phyloP scores from a whole-genome alignment of 2,329 filamentous ascomycete species.

The Aspergillus sp. region DNA sequence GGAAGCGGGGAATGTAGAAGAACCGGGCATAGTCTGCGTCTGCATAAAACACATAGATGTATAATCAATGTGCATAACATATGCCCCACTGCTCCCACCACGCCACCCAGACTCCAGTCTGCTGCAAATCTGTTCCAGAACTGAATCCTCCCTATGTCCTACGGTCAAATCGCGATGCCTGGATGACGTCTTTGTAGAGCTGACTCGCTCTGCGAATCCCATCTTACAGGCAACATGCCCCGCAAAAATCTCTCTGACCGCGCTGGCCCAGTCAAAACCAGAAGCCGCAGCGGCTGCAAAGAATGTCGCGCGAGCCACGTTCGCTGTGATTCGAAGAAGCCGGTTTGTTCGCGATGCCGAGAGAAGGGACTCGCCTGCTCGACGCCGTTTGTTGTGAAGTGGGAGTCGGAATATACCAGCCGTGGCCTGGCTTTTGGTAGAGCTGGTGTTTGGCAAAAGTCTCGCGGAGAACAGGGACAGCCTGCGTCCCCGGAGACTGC shows the following conservation, averaged over 20 bases:
- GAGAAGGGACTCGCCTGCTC: conserved; percentile 28
- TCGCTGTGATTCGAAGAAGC: conserved; percentile 32
- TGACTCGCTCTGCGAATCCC: conserved; percentile 18
- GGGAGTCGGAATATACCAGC: conserved; percentile 32
- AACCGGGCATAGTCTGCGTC: too few relatives aligned
- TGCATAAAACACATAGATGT: too few relatives aligned
- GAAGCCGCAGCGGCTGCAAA: conserved; percentile 32
- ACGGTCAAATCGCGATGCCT: too few relatives aligned
- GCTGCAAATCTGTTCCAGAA: too few relatives aligned
- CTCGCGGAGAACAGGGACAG: conserved; percentile 11
- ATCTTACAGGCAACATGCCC: conserved; percentile 18
- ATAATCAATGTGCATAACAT: too few relatives aligned
- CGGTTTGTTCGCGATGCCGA: conserved; percentile 28
- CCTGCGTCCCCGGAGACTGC: conserved; percentile 9
- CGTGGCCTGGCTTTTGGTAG: conserved; percentile 36
- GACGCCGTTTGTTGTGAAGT: conserved; percentile 29
- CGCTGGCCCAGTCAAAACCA: conserved; percentile 27
- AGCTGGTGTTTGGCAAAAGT: conserved; percentile 33
- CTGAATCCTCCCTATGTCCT: too few relatives aligned
- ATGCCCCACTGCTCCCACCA: too few relatives aligned
- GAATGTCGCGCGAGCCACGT: conserved; percentile 34
- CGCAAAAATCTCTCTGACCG: conserved; percentile 29
- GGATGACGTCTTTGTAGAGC: conserved; percentile 1
- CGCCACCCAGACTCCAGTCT: too few relatives aligned
- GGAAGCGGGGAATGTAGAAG: too few relatives aligned